Conservation (phyloP, 1,139 yeast species). For the Yamadazyma kanchanaburiensis region DNA sequence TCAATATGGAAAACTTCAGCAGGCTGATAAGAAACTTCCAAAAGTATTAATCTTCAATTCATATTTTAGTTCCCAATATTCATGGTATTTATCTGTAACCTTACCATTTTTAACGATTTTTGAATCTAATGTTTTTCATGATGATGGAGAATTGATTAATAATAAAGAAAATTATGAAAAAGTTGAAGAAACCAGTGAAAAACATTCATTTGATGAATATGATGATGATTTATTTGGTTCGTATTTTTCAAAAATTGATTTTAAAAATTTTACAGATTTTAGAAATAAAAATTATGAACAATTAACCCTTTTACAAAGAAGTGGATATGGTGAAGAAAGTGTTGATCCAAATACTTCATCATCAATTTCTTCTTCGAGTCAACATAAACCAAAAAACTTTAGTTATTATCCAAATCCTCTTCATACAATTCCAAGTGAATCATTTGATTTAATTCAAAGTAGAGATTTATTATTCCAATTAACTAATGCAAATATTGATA, state of each 20-base stretch:
- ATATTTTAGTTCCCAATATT: slow-evolving; percentile 31
- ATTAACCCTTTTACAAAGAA: slow-evolving; percentile 26
- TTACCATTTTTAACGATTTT: slow-evolving; percentile 36
- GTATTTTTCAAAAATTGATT: slow-evolving; percentile 23
- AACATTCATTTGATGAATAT: slow-evolving; percentile 19
- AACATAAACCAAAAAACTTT: slow-evolving; percentile 36
- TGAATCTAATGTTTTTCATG: slow-evolving; percentile 32
- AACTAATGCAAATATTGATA: slow-evolving; percentile 22
- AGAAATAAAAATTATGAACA: slow-evolving; percentile 22
- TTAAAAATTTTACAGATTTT: slow-evolving; percentile 26
- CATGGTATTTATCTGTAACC: slow-evolving; percentile 38
- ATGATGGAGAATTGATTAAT: slow-evolving; percentile 18
- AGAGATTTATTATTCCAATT: slow-evolving; percentile 35
- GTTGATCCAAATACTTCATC: slow-evolving; percentile 9
- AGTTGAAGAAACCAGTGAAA: slow-evolving; percentile 12
- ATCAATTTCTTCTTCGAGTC: slow-evolving; percentile 17
- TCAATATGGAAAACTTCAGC: slow-evolving; percentile 5
- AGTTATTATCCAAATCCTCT: slow-evolving; percentile 31
- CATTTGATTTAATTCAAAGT: slow-evolving; percentile 36
- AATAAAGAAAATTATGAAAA: slow-evolving; percentile 14
- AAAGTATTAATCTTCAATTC: slow-evolving; percentile 36
- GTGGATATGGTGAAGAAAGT: too few relatives aligned
- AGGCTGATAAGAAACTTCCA: slow-evolving; percentile 14
- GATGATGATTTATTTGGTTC: slow-evolving; percentile 24
- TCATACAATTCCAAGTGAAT: slow-evolving; percentile 23